Base-by-base conservation (phyloP, 768 basidiomycete genomes). In the Tylopilus sp. region DNA sequence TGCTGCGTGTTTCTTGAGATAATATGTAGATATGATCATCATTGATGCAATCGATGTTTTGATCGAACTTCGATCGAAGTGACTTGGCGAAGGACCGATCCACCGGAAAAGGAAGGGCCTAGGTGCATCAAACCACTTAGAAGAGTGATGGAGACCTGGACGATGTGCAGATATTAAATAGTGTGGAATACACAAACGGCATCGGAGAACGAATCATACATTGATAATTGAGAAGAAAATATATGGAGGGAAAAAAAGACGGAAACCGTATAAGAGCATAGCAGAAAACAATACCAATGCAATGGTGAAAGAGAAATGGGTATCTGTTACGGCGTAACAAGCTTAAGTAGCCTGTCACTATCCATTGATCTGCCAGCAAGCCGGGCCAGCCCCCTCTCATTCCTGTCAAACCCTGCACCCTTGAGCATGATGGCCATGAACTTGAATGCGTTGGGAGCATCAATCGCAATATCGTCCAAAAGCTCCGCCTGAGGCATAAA, bases 391-490 rank as follows among this genome's bases (percentile, higher is more conserved):
- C 76, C 74, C 54, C 81, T 83, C 53, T 82, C 79, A 56, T 86
- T 81, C 61, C 63, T 64, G 57, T 74, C 71, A 45, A 94, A 69
- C 23, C 75, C 77, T 17, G 86, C 80, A 28, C 82, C 85, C 65
- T 79, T 83, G 51, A 95, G 69, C 73, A 95, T 81, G 52, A 80
- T 73, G 12, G 83, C 89, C 66, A 91, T 83, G 52, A 85, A 80
- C 39, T 77, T 68, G 73, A 86, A 86, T 0, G 93, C 95, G 62
- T 85, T 86, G 9, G 95, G 95, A 41, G 88, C 88, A 66, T 98
- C 94, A 59, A 94, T 85, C 26, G 86, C 85, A 51, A 94, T 80
- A 64, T 98, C 94, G 61, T 93, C 91, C 60, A 98, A 77, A 49
- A 85, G 70, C 69, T 92, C 90, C 23, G 85, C 82, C 45, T 82